Conservation (phyloP, 495 filamentous ascomycete species). For the Arthonia radiata region DNA sequence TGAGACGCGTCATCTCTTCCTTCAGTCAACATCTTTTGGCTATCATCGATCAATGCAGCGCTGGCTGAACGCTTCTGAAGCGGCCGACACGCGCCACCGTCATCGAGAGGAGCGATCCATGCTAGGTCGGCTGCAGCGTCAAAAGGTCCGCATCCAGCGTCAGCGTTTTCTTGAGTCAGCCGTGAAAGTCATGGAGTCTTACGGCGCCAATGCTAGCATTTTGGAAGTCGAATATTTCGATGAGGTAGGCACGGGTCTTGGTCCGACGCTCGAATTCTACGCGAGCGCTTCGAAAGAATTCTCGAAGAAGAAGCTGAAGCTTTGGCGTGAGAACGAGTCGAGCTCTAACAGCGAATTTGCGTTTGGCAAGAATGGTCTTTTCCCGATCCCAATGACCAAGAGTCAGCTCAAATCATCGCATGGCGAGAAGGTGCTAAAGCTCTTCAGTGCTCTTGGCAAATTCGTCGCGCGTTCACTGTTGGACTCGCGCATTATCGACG, state of each 20-base stretch:
- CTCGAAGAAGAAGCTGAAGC: conserved; percentile 82
- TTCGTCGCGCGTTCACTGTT: conserved; percentile 97
- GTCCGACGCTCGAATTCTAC: conserved; percentile 95
- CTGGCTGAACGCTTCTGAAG: conserved; percentile 80
- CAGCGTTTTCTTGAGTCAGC: conserved; percentile 87
- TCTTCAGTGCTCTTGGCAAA: conserved; percentile 88
- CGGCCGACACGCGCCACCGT: conserved; percentile 50
- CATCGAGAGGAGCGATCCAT: conserved; percentile 74
- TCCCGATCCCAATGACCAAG: conserved; percentile 78
- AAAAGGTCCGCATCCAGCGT: conserved; percentile 91
- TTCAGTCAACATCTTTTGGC: conserved; percentile 94
- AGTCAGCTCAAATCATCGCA: conserved; percentile 46
- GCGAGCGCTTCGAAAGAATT: conserved; percentile 95
- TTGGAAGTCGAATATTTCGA: conserved; percentile 98
- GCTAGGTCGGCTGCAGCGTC: conserved; percentile 79
- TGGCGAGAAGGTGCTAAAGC: conserved; percentile 56
- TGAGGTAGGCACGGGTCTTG: conserved; percentile 89
- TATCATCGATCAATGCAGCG: conserved; percentile 93
- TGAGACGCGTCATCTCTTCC: conserved; percentile 88
- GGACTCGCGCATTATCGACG: conserved; percentile 91
- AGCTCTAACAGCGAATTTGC: conserved; percentile 55
- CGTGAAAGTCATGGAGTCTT: conserved; percentile 98
- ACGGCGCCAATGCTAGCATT: conserved; percentile 82
- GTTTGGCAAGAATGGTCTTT: conserved; percentile 63
- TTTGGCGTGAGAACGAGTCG: conserved; percentile 88